A percentile compares a stretch with the other conserved stretches of the same genome.
Conservation (phyloP, 208 protist species). For the Leishmania tropica region DNA sequence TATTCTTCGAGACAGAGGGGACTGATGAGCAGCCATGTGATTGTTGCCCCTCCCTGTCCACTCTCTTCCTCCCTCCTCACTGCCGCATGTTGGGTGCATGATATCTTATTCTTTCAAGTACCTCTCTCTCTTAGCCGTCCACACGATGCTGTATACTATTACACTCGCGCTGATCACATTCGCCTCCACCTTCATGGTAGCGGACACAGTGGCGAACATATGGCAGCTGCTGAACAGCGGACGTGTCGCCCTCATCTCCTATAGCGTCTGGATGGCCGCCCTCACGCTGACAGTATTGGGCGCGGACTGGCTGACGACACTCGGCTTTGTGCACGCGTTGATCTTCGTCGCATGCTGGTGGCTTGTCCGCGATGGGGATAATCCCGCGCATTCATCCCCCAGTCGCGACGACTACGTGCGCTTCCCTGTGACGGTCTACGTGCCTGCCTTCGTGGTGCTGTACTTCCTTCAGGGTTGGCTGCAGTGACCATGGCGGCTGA, state of each 20-base stretch:
- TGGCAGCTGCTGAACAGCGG: constrained; percentile 26
- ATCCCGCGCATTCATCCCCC: background rate
- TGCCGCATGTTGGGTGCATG: background rate
- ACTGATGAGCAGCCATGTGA: background rate
- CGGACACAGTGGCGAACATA: constrained; percentile 56
- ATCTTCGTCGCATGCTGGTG: constrained; percentile 38
- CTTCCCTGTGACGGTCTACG: constrained; percentile 46
- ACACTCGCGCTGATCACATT: constrained; percentile 43
- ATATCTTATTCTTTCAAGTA: background rate
- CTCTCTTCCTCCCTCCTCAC: background rate
- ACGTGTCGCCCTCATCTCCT: constrained; percentile 32
- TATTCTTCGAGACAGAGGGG: background rate
- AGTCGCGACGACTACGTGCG: constrained; percentile 48
- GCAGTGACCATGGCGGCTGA: background rate
- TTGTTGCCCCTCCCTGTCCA: background rate
- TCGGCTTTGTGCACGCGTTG: constrained; percentile 36
- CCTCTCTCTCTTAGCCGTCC: background rate
- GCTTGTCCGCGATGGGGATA: constrained; percentile 1
- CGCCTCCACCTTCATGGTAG: constrained; percentile 71
- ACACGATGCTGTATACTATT: constrained; percentile 27
- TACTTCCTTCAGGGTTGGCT: constrained; percentile 36
- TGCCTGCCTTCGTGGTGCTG: constrained; percentile 50
- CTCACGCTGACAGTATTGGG: constrained; percentile 39
- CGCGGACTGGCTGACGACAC: constrained; percentile 43
- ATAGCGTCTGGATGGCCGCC: constrained; percentile 40